These are phyloP conservation scores for Trifolium dubium DNA, from an alignment of 306 rosid genomes.

Conservation along the genomic window DNA sequence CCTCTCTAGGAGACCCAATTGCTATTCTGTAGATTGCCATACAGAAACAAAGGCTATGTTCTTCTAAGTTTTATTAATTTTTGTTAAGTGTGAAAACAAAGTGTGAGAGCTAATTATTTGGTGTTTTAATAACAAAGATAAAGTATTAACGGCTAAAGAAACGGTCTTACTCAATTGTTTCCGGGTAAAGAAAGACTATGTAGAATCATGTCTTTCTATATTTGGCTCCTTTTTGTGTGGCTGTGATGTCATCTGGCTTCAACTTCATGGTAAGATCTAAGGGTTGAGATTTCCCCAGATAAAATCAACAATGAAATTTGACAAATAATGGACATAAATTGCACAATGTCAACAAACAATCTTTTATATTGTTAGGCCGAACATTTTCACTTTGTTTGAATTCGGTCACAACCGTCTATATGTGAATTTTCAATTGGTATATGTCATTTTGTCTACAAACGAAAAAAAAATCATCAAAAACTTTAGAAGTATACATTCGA, in stretches of 20 bases:
- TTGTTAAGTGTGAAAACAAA: slow-evolving; percentile 14
- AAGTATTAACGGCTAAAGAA: slow-evolving; percentile 46
- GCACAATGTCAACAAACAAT: not conserved
- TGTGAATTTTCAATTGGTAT: too few relatives aligned
- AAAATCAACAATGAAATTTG: not conserved
- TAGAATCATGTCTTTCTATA: not conserved
- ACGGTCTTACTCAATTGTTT: slow-evolving; percentile 39
- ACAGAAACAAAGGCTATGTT: not conserved
- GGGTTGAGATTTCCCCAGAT: not conserved
- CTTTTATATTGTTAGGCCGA: too few relatives aligned
- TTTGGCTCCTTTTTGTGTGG: slow-evolving; percentile 43
- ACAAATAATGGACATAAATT: not conserved
- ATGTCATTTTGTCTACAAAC: too few relatives aligned
- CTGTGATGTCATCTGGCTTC: slow-evolving; percentile 17
- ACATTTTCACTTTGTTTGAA: too few relatives aligned
- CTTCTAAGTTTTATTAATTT: not conserved
- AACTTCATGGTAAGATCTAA: slow-evolving; percentile 10
- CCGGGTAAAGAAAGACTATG: not conserved
- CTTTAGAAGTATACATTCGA: too few relatives aligned
- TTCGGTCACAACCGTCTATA: too few relatives aligned
- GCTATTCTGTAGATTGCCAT: slow-evolving; percentile 67
- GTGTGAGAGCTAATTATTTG: slow-evolving; percentile 10
- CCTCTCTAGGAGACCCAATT: slow-evolving; percentile 73
- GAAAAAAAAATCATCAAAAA: too few relatives aligned
- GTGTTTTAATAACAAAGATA: slow-evolving; percentile 38